Evolutionary conservation across 2,329 filamentous ascomycete species (phyloP), one percentile per base, ranked within the genome.

Genomic region (Hymenoscyphus linearis): DNA sequence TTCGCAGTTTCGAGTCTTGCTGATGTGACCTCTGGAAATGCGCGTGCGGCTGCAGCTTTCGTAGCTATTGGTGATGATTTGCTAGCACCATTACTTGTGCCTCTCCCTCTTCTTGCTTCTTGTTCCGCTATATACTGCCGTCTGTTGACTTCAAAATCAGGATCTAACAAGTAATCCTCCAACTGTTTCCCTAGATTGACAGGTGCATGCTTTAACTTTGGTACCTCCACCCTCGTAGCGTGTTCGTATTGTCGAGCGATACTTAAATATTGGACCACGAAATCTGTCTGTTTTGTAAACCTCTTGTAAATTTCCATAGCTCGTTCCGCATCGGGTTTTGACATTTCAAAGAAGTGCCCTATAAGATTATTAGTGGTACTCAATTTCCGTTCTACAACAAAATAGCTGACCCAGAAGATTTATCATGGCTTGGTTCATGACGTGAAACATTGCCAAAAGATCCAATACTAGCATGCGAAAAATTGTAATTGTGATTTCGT

Each of bases 341-440:
- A 97, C 89, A 99, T 93, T 77, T 99, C 95, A 70, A 99, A 99
- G 76, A 98, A 99, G 75, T 96, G 91, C 69, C 95, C 92, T 96
- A 65, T 25, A 59, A 37, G 26, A 60, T 36, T 5, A 31, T 52
- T 52, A 56, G 37, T 18, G 12, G 12, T 14, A 16, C 22, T 16
- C 13, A 34, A 44, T 12, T 25, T 55, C 52, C 52, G 10, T 5
- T 25, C 22, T n/a, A 14, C n/a, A 2, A 18, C 22, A 14, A 31
- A 35, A 26, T 52, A 22, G 22, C 40, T 18, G 12, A 96, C 93
- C 91, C 61, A 99, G 79, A 62, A 99, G 91, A 75, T 96, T 97
- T 77, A 99, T 99, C 72, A 96, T 90, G 55, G 91, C 95, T 76
- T 97, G 92, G 72, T 99, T 99, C 77, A 97, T 88, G 54, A 95